A percentile compares a stretch with the other conserved stretches of the same genome.
Conservation (phyloP, 164 flowering plant species). For the Nymphaea colorata region DNA sequence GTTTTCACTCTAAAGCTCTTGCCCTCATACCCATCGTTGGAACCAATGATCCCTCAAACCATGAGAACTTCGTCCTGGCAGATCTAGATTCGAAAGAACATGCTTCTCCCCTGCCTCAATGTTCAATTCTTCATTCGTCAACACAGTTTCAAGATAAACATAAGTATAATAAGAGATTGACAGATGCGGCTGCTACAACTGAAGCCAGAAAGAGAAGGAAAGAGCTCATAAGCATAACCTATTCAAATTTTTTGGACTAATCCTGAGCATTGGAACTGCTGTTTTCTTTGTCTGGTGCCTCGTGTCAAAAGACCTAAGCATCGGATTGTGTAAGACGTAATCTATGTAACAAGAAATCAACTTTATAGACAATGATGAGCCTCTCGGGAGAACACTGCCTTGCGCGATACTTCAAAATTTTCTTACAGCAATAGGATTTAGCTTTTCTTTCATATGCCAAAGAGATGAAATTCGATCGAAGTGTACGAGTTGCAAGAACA, state of each 20-base stretch:
- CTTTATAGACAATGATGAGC: background rate
- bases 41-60: constrained; percentile 7
- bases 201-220: constrained; percentile 78
- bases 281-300: background rate
- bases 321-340: background rate
- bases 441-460: no score
- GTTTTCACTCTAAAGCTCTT: constrained; percentile 10
- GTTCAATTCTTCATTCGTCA: background rate
- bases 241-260: background rate
- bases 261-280: background rate
- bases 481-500: no score
- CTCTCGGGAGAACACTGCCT: background rate
- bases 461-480: background rate
- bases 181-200: constrained; percentile 41
- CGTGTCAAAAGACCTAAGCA: background rate
- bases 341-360: background rate
- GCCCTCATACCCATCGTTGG: constrained; percentile 7
- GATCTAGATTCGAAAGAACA: constrained; percentile 5
- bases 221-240: constrained; percentile 28
- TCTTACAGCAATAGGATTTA: background rate
- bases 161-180: constrained; percentile 13
- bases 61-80: constrained; percentile 10
- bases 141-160: constrained; percentile 13
- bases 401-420: background rate
- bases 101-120: constrained; percentile 1